These are phyloP conservation scores for Ceratocystis alfenasii DNA, from an alignment of 2,329 filamentous ascomycete genomes.

Conservation along the genomic window DNA sequence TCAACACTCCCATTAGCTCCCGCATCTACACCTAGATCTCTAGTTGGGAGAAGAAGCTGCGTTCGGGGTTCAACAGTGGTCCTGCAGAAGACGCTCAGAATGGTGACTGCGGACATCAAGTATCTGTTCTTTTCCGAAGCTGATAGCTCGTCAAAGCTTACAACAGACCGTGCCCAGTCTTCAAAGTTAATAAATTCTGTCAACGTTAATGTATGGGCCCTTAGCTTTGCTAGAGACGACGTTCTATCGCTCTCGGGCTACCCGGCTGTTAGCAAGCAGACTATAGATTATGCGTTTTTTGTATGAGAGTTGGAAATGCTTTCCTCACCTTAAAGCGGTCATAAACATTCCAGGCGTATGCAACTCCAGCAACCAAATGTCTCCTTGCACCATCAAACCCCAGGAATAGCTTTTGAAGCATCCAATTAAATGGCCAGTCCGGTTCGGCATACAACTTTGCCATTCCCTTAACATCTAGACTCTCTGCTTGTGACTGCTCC, in stretches of 20 bases:
- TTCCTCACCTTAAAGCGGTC: background rate
- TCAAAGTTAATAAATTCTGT: background rate
- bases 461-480: too few species aligned
- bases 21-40: background rate
- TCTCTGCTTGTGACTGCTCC: background rate
- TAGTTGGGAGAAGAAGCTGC: background rate
- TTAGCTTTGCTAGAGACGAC: background rate
- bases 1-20: background rate
- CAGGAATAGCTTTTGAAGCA: background rate
- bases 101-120: constrained; percentile 5
- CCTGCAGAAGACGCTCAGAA: constrained; percentile 1
- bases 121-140: constrained; percentile 1
- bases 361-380: background rate
- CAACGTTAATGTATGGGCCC: background rate
- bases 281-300: too few species aligned
- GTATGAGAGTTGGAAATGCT: too few species aligned
- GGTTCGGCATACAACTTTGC: background rate
- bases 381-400: background rate
- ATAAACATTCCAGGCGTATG: background rate
- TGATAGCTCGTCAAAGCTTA: background rate
- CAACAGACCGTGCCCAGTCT: background rate
- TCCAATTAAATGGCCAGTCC: too few species aligned
- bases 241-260: background rate
- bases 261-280: too few species aligned
- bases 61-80: background rate